Percentiles rank a stretch among this genome's conserved stretches.
These are phyloP conservation scores for Cyclotella sp. DNA, from an alignment of 108 stramenopile genomes.

Conservation along the genomic window DNA sequence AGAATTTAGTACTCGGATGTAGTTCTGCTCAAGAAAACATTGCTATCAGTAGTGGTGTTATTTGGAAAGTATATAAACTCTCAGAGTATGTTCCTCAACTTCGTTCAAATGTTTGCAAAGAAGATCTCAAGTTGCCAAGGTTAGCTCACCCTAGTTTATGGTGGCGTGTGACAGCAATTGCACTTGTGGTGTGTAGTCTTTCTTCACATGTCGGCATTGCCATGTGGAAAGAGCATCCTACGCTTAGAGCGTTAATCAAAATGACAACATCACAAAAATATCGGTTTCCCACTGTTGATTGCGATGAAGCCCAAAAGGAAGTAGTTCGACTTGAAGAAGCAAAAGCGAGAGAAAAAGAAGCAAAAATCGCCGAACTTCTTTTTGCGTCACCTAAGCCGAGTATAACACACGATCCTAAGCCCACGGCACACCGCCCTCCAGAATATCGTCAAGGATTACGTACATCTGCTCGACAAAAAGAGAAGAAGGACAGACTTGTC, in stretches of 20 bases:
- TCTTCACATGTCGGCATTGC: slow-evolving; percentile 54
- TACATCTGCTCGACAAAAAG: slow-evolving; percentile 60
- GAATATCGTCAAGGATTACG: slow-evolving; percentile 35
- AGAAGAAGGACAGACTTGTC: slow-evolving; percentile 51
- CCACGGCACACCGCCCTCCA: neutral
- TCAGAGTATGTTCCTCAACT: slow-evolving; percentile 55
- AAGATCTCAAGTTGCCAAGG: slow-evolving; percentile 18
- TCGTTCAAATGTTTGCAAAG: neutral
- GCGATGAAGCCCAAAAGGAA: slow-evolving; percentile 62
- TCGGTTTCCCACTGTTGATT: slow-evolving; percentile 83
- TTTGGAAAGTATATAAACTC: slow-evolving; percentile 69
- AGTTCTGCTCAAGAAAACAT: slow-evolving; percentile 34
- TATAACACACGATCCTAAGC: slow-evolving; percentile 26
- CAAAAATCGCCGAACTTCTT: slow-evolving; percentile 62
- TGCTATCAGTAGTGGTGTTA: slow-evolving; percentile 9
- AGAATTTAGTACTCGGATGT: slow-evolving; percentile 61
- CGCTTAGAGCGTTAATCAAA: slow-evolving; percentile 71
- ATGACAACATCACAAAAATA: slow-evolving; percentile 77
- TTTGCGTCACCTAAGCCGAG: slow-evolving; percentile 53
- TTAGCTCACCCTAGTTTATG: slow-evolving; percentile 71
- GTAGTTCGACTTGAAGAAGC: slow-evolving; percentile 63
- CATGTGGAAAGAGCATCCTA: slow-evolving; percentile 70
- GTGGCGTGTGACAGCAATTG: slow-evolving; percentile 78
- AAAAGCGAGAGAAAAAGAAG: slow-evolving; percentile 61
- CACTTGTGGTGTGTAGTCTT: slow-evolving; percentile 63